Evolutionary conservation across 2,329 filamentous ascomycete genomes (phyloP), one percentile per base, ranked within the genome.

Genomic region (Penicillium digitatum): DNA sequence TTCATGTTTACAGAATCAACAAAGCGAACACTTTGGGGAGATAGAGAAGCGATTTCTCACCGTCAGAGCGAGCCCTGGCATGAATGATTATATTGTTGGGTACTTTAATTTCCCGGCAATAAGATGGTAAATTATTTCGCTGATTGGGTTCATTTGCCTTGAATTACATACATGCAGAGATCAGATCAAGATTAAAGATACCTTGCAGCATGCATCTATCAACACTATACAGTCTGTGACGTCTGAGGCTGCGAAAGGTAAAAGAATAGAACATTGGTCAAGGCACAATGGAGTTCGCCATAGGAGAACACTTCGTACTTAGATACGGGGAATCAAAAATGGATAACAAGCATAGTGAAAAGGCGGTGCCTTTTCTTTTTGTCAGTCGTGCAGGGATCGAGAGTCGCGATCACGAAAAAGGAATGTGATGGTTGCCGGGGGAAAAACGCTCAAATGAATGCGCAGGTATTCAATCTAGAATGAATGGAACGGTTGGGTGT

Each of bases 141-240:
- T 44, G 35, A 12, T 20, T 24, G 29, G 11, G 27, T 54, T 29
- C 37, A 51, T 65, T 57, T 60, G 58, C 55, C 55, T 44, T 35
- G 22, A 49, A 67, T 65, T 67, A 66, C 64, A 66, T 66, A 64
- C 52, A 62, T 68, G 66, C 27, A 48, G 58, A 52, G 48, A 48
- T 44, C 22, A 12, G 24, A 43, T 35, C 53, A 42, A 52, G 12
- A 40, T 46, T 57, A 51, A 54, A 56, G 29, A 22, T 34, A 34
- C 52, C 27, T 34, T 32, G 52, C 52, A 51, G 47, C 48, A 44
- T 12, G 26, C 31, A 16, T 29, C 24, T 45, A 45, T 29, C 42
- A 38, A 52, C 49, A 52, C 49, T 51, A 32, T 54, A 51, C 47
- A 54, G 22, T 31, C 29, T 52, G 22, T 40, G 44, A 47, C 35